Percentiles rank a stretch among this genome's conserved stretches.
Evolutionary conservation across 2,329 filamentous ascomycete genomes (phyloP).

Genomic region (Stachybotrys chlorohalonatus): DNA sequence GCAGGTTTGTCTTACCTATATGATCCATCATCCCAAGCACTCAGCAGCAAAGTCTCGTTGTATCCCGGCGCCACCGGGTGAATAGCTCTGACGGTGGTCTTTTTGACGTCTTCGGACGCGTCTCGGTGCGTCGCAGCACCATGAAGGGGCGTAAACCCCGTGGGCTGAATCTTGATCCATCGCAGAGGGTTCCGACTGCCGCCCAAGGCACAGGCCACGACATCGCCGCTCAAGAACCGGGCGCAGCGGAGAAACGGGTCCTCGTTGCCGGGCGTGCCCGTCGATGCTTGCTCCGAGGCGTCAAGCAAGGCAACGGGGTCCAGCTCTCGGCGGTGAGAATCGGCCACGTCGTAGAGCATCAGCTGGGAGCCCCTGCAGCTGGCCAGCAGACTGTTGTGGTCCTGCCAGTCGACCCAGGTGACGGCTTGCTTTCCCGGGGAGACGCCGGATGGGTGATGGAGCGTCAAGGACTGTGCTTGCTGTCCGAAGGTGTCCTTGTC

Average conservation of each 20-base stretch:
- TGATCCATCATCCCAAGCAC: constrained; percentile 45
- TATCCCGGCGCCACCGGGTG: constrained; percentile 30
- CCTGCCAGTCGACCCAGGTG: constrained; percentile 23
- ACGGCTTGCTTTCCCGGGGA: constrained; percentile 21
- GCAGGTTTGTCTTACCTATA: constrained; percentile 18
- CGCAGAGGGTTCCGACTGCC: constrained; percentile 32
- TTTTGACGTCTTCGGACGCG: constrained; percentile 12
- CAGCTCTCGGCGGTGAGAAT: constrained; percentile 4
- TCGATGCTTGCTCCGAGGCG: constrained; percentile 9
- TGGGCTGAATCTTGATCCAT: constrained; percentile 35
- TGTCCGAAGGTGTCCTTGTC: constrained; percentile 19
- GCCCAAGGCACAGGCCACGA: constrained; percentile 35
- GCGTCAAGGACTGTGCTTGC: constrained; percentile 12
- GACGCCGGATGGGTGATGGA: constrained; percentile 8
- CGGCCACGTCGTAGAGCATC: constrained; percentile 17
- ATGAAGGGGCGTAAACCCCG: constrained; percentile 29
- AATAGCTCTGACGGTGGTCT: constrained; percentile 34
- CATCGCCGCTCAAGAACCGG: constrained; percentile 36
- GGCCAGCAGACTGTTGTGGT: constrained; percentile 16
- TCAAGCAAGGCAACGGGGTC: constrained; percentile 15
- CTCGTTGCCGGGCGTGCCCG: constrained; percentile 7
- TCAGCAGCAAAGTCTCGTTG: constrained; percentile 33
- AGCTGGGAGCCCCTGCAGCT: constrained; percentile 20
- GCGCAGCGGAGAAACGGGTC: constrained; percentile 19
- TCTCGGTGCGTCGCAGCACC: constrained; percentile 19